A percentile compares a stretch with the other conserved stretches of the same genome.
Conservation (phyloP, 2,329 filamentous ascomycete genomes). For the Beauveria bassiana region DNA sequence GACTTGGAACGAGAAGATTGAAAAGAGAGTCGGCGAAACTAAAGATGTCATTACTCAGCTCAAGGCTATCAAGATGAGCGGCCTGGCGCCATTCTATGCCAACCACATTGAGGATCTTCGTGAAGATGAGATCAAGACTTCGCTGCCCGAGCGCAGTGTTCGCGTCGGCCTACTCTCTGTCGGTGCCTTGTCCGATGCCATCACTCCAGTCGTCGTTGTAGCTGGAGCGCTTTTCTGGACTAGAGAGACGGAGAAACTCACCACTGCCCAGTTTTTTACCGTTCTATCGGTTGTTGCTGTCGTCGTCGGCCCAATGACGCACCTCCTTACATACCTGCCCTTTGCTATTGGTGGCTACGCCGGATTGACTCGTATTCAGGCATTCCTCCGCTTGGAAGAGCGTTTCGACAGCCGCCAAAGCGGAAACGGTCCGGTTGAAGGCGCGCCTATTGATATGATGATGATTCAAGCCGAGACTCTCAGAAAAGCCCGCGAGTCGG, state of each 20-base stretch:
- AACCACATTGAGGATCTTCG: constrained; percentile 12
- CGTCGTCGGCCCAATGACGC: constrained; percentile 3
- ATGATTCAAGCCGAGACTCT: constrained; percentile 1
- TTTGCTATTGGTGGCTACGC: constrained; percentile 5
- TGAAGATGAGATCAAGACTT: constrained; percentile 13
- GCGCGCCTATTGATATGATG: constrained; percentile 3
- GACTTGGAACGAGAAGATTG: constrained; percentile 9
- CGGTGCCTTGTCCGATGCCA: background rate
- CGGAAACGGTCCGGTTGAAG: background rate
- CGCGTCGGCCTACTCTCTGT: constrained; percentile 1
- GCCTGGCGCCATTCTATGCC: constrained; percentile 17
- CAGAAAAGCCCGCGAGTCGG: background rate
- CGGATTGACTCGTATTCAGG: constrained; percentile 6
- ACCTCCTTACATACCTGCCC: constrained; percentile 3
- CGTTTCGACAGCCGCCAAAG: constrained; percentile 1
- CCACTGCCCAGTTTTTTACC: constrained; percentile 2
- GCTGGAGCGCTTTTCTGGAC: constrained; percentile 10
- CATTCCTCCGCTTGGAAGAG: constrained; percentile 7
- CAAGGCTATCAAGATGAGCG: constrained; percentile 30
- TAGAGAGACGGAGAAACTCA: background rate
- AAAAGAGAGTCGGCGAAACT: constrained; percentile 5
- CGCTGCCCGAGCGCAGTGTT: background rate
- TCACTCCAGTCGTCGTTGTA: constrained; percentile 8
- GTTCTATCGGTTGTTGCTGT: constrained; percentile 4
- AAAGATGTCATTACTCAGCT: constrained; percentile 22